Evolutionary conservation across 305 asterid genomes (phyloP).

Genomic region (Rubia balearica): DNA sequence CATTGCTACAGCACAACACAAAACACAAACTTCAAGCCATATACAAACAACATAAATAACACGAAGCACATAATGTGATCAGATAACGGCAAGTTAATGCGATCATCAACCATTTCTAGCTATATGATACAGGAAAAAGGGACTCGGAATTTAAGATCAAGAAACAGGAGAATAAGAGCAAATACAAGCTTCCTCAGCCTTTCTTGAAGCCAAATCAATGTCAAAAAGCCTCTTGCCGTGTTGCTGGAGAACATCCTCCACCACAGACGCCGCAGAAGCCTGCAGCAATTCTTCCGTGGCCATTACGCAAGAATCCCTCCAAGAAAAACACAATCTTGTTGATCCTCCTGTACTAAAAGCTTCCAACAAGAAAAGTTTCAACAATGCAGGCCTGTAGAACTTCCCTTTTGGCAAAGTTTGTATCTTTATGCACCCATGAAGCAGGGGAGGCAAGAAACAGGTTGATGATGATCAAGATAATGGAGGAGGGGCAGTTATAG

Average conservation of each 20-base stretch:
- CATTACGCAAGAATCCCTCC: constrained; percentile 14
- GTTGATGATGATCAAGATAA: constrained; percentile 19
- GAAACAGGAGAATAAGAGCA: neutral
- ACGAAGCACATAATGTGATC: neutral
- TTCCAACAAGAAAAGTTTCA: neutral
- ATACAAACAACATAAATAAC: neutral
- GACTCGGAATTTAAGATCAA: neutral
- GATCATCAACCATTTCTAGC: neutral
- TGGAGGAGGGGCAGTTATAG: constrained; percentile 36
- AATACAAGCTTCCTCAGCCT: constrained; percentile 74
- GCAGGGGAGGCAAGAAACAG: constrained; percentile 18
- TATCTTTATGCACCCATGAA: constrained; percentile 4
- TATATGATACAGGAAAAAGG: neutral
- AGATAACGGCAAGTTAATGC: neutral
- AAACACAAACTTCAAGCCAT: constrained; percentile 7
- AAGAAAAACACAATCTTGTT: neutral
- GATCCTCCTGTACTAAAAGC: constrained; percentile 12
- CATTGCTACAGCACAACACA: constrained; percentile 53
- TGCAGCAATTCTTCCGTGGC: constrained; percentile 53
- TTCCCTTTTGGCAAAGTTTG: neutral
- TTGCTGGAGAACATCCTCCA: constrained; percentile 63
- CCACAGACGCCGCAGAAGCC: constrained; percentile 51
- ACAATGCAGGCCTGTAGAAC: constrained; percentile 12
- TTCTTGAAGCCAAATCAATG: constrained; percentile 69
- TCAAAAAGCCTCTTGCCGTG: constrained; percentile 49